phyloP scores from a whole-genome alignment of 345 rosid genomes.

The Lepidium sativum region DNA sequence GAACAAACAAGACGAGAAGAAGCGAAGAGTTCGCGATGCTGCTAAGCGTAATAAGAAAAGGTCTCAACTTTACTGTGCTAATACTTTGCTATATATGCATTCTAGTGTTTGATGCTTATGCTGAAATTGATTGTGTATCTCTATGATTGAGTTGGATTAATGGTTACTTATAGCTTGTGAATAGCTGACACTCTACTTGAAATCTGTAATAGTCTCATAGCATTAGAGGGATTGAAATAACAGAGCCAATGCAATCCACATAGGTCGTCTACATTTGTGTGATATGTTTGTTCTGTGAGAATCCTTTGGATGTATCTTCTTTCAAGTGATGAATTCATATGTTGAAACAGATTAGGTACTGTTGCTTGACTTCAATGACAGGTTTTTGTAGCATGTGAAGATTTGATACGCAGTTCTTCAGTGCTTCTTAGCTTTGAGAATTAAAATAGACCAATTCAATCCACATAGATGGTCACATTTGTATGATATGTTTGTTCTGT shows the following conservation, averaged over 20 bases:
- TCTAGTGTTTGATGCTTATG: background rate
- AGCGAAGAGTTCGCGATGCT: constrained; percentile 66
- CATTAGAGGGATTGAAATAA: background rate
- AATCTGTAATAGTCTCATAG: background rate
- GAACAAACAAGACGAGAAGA: constrained; percentile 70
- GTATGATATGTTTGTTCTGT: too few relatives aligned
- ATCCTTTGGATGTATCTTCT: too few relatives aligned
- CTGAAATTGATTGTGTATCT: background rate
- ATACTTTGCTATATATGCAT: background rate
- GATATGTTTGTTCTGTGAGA: background rate
- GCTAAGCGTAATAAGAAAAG: constrained; percentile 71
- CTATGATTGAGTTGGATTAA: background rate
- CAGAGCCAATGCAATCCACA: background rate
- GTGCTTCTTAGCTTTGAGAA: too few relatives aligned
- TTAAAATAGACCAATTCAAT: too few relatives aligned
- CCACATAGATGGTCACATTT: background rate
- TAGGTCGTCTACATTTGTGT: background rate
- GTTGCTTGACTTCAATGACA: background rate
- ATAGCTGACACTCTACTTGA: background rate
- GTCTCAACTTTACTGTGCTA: constrained; percentile 8
- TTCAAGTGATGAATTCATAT: too few relatives aligned
- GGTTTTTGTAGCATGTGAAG: background rate
- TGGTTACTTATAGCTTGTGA: background rate
- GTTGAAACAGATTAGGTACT: background rate
- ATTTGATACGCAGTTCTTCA: background rate